Base-by-base conservation (phyloP, 306 rosid species). In the Lupinus albus region DNA sequence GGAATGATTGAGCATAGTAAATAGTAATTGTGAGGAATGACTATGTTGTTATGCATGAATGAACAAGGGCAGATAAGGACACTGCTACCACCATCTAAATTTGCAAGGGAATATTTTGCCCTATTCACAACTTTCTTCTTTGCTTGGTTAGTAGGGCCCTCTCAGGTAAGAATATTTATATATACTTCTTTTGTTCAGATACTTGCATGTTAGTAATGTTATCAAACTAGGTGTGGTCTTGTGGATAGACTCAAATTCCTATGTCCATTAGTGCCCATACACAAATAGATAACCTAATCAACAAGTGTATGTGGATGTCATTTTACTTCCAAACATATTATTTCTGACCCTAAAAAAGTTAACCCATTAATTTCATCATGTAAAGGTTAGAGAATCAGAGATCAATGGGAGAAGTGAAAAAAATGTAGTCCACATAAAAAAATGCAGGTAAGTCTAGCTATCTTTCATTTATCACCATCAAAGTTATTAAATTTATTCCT, bases 111-210 rank as follows among this genome's bases (percentile, higher is more conserved):
- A 25, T 25, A 25, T 25, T 25, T 25, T 25, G 30, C 30, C 30
- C 47, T 50, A 74, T 89, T 91, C 73, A 91, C 97, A 64, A 88
- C 96, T 73, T 25, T 89, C 58, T 89, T 87, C 76, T 91, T 85
- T 70, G 87, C 92, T 71, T 91, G 97, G 97, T 72, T 91, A 46
- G 85, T 88, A 8, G 97, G 97, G 20, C 88, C 88, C 62, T 91
- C 82, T 65, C 86, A 88, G 96, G 97, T 89, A 78, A 70, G 30
- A 25, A 3, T 25, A 25, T 25, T 2, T 25, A 25, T 25, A 25
- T 25, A 25, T 25, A 25, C 11, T 21, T 13, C 18, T 48, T 25
- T 36, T 41, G 21, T 38, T n/a, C 45, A 36, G 25, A 63, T 18
- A 25, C 30, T 25, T 25, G 39, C 65, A 64, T 73, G 57, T 25